phyloP scores from a whole-genome alignment of 1,284 basidiomycete species.

The Cutaneotrichosporon arboriforme region DNA sequence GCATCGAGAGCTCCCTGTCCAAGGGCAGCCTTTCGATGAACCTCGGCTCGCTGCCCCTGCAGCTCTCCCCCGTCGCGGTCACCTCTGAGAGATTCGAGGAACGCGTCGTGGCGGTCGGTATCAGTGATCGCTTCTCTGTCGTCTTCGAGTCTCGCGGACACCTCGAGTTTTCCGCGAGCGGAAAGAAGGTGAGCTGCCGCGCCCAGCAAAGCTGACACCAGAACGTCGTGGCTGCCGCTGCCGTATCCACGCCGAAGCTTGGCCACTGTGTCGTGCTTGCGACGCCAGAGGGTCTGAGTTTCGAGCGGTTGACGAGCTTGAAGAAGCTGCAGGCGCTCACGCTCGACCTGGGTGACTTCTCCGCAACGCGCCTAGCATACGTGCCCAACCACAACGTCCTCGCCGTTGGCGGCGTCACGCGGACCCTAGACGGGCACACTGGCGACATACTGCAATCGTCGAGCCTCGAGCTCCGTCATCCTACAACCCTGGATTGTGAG shows the following conservation, averaged over 20 bases:
- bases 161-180: conserved; percentile 63
- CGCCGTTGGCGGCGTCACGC: conserved; percentile 59
- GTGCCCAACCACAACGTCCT: conserved; percentile 56
- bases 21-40: conserved; percentile 48
- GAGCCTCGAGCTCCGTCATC: conserved; percentile 64
- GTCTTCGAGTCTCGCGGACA: conserved; percentile 61
- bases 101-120: conserved; percentile 28
- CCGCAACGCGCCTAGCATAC: conserved; percentile 61
- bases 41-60: conserved; percentile 34
- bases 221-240: conserved; percentile 59
- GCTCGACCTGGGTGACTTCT: conserved; percentile 63
- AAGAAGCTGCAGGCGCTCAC: conserved; percentile 77
- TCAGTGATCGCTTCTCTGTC: conserved; percentile 42
- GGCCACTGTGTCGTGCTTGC: conserved; percentile 58
- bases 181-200: conserved; percentile 59
- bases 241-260: conserved; percentile 53
- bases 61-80: conserved; percentile 9
- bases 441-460: conserved; percentile 54
- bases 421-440: conserved; percentile 56
- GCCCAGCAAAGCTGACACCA: conserved; percentile 31
- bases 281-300: conserved; percentile 55
- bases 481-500: conserved; percentile 62
- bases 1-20: conserved; percentile 12
- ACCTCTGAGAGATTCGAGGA: conserved; percentile 28
- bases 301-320: conserved; percentile 63